Evolutionary conservation across 495 filamentous ascomycete genomes (phyloP).

Genomic region (Annulohypoxylon maeteangense): DNA sequence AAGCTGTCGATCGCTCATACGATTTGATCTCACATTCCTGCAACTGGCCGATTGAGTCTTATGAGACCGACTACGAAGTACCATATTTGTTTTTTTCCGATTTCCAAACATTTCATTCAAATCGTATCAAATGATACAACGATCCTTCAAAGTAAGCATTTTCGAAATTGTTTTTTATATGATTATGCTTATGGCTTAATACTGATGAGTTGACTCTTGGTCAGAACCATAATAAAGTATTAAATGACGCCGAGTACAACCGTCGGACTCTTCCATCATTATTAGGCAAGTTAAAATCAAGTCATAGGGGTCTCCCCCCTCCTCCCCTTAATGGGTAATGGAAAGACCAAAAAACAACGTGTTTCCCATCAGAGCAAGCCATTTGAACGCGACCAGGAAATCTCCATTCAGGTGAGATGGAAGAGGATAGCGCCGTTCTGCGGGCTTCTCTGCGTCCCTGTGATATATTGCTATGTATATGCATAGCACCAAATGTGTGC

Average conservation of each 20-base stretch:
- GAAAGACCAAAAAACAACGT: conserved; percentile 15
- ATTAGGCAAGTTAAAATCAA: conserved; percentile 20
- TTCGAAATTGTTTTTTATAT: not conserved
- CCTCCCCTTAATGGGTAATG: conserved; percentile 17
- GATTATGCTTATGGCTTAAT: not conserved
- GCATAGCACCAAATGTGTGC: conserved; percentile 20
- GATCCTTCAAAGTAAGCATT: conserved; percentile 15
- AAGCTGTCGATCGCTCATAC: conserved; percentile 44
- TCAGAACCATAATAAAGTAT: conserved; percentile 4
- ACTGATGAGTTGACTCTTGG: conserved; percentile 14
- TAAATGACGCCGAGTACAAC: conserved; percentile 40
- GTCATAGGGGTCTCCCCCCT: conserved; percentile 13
- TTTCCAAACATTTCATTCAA: conserved; percentile 26
- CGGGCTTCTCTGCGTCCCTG: conserved; percentile 18
- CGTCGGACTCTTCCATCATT: conserved; percentile 17
- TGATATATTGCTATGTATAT: conserved; percentile 38
- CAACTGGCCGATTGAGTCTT: conserved; percentile 41
- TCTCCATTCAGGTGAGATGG: not conserved
- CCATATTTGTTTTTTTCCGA: conserved; percentile 19
- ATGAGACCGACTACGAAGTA: conserved; percentile 39
- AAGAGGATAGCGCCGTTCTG: conserved; percentile 17
- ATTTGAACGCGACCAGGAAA: conserved; percentile 10
- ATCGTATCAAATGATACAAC: conserved; percentile 1
- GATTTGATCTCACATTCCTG: conserved; percentile 44
- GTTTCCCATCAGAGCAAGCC: conserved; percentile 5